Percentiles rank a stretch among this genome's conserved stretches.
These are phyloP conservation scores for Aquilaria sinensis DNA, from an alignment of 345 rosid species.

Conservation along the genomic window DNA sequence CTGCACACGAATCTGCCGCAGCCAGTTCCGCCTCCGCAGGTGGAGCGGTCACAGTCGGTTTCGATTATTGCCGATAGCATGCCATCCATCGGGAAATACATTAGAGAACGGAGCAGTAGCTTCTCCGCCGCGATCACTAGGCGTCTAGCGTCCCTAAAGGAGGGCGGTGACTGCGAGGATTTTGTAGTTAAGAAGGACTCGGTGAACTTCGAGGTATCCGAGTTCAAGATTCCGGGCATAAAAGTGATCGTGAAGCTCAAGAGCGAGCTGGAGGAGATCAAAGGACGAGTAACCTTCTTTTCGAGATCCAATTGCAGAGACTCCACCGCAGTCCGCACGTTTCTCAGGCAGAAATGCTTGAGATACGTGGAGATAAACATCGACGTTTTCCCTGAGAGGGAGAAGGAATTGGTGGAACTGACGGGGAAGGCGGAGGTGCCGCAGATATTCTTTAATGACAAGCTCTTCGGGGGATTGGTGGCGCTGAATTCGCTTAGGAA, in stretches of 20 bases:
- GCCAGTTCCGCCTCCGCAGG: conserved; percentile 63
- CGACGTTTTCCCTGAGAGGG: conserved; percentile 62
- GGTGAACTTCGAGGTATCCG: conserved; percentile 40
- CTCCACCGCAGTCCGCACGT: conserved; percentile 66
- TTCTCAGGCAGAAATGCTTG: conserved; percentile 49
- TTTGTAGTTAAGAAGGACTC: conserved; percentile 6
- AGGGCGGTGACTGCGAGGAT: conserved; percentile 6
- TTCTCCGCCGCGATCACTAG: conserved; percentile 50
- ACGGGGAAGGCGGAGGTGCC: conserved; percentile 69
- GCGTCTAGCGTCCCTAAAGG: conserved; percentile 32
- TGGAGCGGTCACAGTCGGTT: conserved; percentile 25
- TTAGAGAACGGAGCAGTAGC: conserved; percentile 56
- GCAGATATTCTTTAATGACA: conserved; percentile 81
- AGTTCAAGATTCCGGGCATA: conserved; percentile 67
- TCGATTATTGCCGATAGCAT: conserved; percentile 27
- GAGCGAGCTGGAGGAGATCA: conserved; percentile 24
- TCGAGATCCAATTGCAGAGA: conserved; percentile 82
- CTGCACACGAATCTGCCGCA: conserved; percentile 69
- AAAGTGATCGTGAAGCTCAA: conserved; percentile 61
- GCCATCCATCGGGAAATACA: conserved; percentile 45
- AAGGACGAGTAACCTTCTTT: conserved; percentile 61
- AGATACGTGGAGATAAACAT: conserved; percentile 74
- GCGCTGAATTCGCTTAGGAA: conserved; percentile 77
- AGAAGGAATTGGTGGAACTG: conserved; percentile 52
- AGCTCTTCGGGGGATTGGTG: conserved; percentile 69